Percentiles rank a stretch among this genome's conserved stretches.
Conservation (phyloP, 2,329 filamentous ascomycete genomes). For the Penicillium olsonii region DNA sequence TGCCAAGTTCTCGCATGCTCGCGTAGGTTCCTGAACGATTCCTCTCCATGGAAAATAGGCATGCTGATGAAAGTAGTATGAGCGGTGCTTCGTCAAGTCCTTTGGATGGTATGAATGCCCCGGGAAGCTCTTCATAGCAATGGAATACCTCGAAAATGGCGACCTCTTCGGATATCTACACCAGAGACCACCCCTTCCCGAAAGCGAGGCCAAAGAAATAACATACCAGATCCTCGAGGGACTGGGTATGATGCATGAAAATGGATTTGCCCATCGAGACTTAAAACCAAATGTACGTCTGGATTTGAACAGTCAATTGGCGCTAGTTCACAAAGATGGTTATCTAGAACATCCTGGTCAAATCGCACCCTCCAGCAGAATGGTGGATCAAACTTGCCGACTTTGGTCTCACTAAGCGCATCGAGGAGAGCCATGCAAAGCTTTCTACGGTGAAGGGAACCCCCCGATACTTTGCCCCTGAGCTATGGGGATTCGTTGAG, state of each 20-base stretch:
- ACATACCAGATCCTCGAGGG: constrained; percentile 7
- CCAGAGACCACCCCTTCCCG: background rate
- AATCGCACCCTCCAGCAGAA: background rate
- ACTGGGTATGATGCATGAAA: constrained; percentile 6
- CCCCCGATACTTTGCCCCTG: too few relatives aligned
- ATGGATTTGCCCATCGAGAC: constrained; percentile 4
- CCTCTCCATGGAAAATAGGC: background rate
- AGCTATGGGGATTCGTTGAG: background rate
- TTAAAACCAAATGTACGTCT: constrained; percentile 13
- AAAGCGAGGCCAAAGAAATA: background rate
- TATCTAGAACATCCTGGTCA: constrained; percentile 9
- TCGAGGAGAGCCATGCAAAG: background rate
- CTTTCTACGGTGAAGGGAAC: background rate
- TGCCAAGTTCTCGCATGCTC: constrained; percentile 13
- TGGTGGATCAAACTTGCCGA: constrained; percentile 16
- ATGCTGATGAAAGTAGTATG: too few relatives aligned
- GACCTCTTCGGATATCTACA: constrained; percentile 1
- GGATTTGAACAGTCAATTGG: background rate
- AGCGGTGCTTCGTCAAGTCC: constrained; percentile 6
- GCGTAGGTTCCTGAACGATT: constrained; percentile 1
- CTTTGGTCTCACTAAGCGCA: constrained; percentile 12
- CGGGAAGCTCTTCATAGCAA: constrained; percentile 1
- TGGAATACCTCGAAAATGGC: constrained; percentile 5
- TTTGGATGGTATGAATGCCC: constrained; percentile 1
- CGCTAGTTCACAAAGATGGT: background rate